Conservation (phyloP, 176 grass and related monocot species). For the Metroxylon sagu region DNA sequence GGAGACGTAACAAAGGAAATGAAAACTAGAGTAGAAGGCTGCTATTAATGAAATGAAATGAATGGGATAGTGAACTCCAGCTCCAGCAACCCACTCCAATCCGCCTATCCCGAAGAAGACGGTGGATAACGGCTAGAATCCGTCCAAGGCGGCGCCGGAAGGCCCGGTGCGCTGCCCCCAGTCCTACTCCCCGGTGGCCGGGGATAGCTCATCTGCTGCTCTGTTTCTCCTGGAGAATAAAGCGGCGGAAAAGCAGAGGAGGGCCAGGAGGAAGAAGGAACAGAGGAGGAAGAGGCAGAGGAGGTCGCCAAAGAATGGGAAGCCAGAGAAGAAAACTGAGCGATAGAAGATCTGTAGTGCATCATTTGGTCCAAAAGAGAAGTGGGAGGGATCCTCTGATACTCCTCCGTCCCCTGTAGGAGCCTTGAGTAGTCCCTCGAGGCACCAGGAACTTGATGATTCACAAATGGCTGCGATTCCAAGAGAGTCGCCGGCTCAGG, state of each 20-base stretch:
- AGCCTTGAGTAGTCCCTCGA: conserved; percentile 30
- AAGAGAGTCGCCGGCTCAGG: conserved; percentile 8
- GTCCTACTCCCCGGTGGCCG: not conserved
- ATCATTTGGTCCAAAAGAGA: conserved; percentile 18
- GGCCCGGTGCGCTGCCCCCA: not conserved
- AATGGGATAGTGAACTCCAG: too few species aligned
- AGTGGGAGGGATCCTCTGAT: conserved; percentile 13
- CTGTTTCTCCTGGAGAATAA: not conserved
- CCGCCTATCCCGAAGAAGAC: conserved; percentile 7
- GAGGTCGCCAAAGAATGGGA: not conserved
- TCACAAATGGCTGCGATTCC: conserved; percentile 10
- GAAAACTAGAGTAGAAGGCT: too few species aligned
- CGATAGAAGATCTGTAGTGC: not conserved
- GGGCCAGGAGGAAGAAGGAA: conserved; percentile 1
- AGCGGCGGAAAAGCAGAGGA: not conserved
- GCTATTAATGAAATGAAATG: too few species aligned
- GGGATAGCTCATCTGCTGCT: not conserved
- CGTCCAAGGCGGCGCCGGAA: conserved; percentile 2
- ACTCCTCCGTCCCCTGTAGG: conserved; percentile 1
- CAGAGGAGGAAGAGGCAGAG: not conserved
- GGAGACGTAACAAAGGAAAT: too few species aligned
- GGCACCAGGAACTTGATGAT: not conserved
- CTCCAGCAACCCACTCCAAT: not conserved
- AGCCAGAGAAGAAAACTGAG: too few species aligned
- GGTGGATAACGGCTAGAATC: conserved; percentile 17